A percentile compares a stretch with the other conserved stretches of the same genome.
Evolutionary conservation across 371 early-diverging fungal genomes (phyloP).

Genomic region (Synchytrium microbalum): DNA sequence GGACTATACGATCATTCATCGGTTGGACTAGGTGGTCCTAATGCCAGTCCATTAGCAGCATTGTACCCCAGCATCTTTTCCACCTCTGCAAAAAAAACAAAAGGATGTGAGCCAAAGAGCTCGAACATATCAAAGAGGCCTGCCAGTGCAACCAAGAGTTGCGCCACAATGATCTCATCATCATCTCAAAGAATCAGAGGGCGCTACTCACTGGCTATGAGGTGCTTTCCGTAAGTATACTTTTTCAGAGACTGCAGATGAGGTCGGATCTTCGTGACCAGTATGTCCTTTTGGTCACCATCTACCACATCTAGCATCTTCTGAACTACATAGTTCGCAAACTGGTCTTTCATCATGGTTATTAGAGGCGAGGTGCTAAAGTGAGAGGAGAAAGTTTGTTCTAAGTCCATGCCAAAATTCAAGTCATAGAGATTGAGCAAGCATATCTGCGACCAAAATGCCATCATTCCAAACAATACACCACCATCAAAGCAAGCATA

Average conservation of each 20-base stretch:
- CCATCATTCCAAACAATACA: constrained; percentile 11
- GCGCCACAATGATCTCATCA: background rate
- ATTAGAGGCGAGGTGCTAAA: constrained; percentile 71
- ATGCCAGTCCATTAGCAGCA: too few species aligned
- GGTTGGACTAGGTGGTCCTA: too few species aligned
- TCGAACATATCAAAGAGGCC: background rate
- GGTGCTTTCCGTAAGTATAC: constrained; percentile 95
- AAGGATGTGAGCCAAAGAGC: background rate
- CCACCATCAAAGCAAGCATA: background rate
- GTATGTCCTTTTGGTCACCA: constrained; percentile 72
- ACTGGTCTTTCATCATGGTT: constrained; percentile 98
- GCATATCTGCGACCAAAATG: background rate
- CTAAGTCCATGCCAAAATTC: background rate
- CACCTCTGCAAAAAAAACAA: constrained; percentile 18
- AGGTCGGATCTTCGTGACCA: constrained; percentile 84
- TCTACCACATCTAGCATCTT: constrained; percentile 97
- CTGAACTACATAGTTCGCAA: constrained; percentile 99
- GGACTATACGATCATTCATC: too few species aligned
- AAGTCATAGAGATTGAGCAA: too few species aligned
- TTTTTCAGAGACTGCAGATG: constrained; percentile 84
- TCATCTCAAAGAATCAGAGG: constrained; percentile 2
- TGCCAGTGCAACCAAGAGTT: too few species aligned
- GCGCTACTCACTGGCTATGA: constrained; percentile 57
- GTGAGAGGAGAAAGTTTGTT: background rate
- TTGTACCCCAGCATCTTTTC: constrained; percentile 23